Conservation (phyloP, 1,284 basidiomycete species). For the Quambalaria eucalypti region DNA sequence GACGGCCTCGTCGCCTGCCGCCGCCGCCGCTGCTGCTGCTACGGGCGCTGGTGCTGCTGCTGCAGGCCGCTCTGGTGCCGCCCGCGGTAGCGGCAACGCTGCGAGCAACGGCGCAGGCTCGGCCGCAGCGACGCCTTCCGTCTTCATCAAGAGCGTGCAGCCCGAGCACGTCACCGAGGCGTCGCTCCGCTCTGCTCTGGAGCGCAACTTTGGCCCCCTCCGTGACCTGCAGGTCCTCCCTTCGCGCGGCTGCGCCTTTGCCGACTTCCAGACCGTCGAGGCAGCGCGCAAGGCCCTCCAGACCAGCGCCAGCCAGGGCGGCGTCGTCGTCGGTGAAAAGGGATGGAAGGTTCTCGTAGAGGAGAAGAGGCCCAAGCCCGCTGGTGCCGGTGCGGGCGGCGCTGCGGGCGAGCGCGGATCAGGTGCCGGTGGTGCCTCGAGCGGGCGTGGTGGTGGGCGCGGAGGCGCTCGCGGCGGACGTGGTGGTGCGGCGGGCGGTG, state of each 20-base stretch:
- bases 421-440: not conserved
- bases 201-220: slow-evolving; percentile 68
- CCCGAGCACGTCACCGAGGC: slow-evolving; percentile 54
- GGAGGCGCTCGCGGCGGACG: slow-evolving; percentile 5
- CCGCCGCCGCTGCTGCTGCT: not conserved
- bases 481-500: not conserved
- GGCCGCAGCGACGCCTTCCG: slow-evolving; percentile 5
- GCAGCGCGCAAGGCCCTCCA: slow-evolving; percentile 74
- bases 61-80: not conserved
- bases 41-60: not conserved
- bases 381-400: slow-evolving; percentile 54
- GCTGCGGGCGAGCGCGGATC: slow-evolving; percentile 42
- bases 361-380: slow-evolving; percentile 77
- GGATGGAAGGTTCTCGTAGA: slow-evolving; percentile 66
- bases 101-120: not conserved
- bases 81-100: not conserved
- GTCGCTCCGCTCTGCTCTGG: slow-evolving; percentile 58
- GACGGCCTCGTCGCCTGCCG: slow-evolving; percentile 49
- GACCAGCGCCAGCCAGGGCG: slow-evolving; percentile 76
- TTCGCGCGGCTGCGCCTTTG: slow-evolving; percentile 81
- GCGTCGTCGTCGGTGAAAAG: slow-evolving; percentile 61
- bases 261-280: slow-evolving; percentile 74
- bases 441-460: slow-evolving; percentile 14
- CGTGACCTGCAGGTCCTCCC: slow-evolving; percentile 83
- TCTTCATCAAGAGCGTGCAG: slow-evolving; percentile 53